Percentiles rank a stretch among this genome's conserved stretches.
These are phyloP conservation scores for Russula sp. DNA, from an alignment of 768 basidiomycete genomes.

Conservation along the genomic window DNA sequence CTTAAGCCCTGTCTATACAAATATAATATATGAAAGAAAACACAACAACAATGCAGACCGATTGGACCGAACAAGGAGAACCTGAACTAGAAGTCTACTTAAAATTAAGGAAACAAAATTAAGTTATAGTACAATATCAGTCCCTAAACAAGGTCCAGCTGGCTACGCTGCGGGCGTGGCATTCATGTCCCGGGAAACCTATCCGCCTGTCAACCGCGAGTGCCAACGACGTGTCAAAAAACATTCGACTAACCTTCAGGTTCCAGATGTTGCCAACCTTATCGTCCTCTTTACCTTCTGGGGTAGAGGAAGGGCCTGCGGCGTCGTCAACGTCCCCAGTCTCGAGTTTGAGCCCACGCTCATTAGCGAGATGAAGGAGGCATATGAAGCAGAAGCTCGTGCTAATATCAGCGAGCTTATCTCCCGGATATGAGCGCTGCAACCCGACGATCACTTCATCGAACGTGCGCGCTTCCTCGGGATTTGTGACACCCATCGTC, in stretches of 20 bases:
- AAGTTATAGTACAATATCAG: too few relatives aligned
- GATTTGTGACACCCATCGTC: slow-evolving; percentile 48
- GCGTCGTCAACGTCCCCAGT: slow-evolving; percentile 38
- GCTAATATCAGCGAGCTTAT: slow-evolving; percentile 97
- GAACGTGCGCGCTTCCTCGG: slow-evolving; percentile 65
- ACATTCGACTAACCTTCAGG: slow-evolving; percentile 52
- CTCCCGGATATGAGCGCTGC: slow-evolving; percentile 77
- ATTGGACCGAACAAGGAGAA: neutral
- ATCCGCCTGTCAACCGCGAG: neutral
- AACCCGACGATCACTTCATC: slow-evolving; percentile 80
- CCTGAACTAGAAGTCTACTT: neutral
- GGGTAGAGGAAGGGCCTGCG: slow-evolving; percentile 36
- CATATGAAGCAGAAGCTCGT: slow-evolving; percentile 99
- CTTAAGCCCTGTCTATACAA: slow-evolving; percentile 7
- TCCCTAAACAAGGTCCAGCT: neutral
- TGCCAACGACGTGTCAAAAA: neutral
- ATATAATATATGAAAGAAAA: slow-evolving; percentile 8
- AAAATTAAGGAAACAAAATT: slow-evolving; percentile 7
- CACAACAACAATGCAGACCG: neutral
- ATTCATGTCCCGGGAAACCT: slow-evolving; percentile 49
- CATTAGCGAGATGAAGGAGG: slow-evolving; percentile 92
- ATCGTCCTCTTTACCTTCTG: slow-evolving; percentile 41
- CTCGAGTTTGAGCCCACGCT: slow-evolving; percentile 86
- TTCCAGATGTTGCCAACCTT: slow-evolving; percentile 72
- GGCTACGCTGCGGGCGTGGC: slow-evolving; percentile 34